These are phyloP conservation scores for Sphaceloma murrayae DNA, from an alignment of 2,329 filamentous ascomycete species.

Conservation along the genomic window DNA sequence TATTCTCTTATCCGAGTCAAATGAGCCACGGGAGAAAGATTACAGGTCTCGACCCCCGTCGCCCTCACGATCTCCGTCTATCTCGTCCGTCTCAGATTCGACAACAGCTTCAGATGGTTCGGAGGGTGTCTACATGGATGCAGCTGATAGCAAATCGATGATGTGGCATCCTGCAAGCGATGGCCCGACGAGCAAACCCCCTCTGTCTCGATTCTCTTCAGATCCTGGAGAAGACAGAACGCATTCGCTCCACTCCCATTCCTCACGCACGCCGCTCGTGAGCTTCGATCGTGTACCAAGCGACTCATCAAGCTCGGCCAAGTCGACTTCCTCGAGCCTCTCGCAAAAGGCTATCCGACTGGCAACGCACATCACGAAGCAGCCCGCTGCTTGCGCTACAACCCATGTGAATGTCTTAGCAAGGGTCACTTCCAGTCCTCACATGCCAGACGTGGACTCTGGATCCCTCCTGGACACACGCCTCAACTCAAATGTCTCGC, in stretches of 20 bases:
- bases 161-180: not conserved
- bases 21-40: not conserved
- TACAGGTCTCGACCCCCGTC: too few relatives aligned
- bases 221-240: not conserved
- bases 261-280: not conserved
- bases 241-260: not conserved
- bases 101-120: not conserved
- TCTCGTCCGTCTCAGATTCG: not conserved
- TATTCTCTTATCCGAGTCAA: not conserved
- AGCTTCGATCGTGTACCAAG: not conserved
- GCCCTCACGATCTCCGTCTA: not conserved
- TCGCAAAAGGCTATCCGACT: not conserved
- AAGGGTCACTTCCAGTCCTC: not conserved
- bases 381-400: constrained; percentile 4
- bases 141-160: not conserved
- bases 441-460: not conserved
- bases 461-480: constrained; percentile 5
- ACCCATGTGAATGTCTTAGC: constrained; percentile 9
- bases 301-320: constrained; percentile 1
- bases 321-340: not conserved
- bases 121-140: not conserved
- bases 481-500: not conserved
- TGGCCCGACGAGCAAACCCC: not conserved
- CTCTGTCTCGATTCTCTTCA: not conserved
- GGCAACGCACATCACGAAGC: not conserved